A percentile compares a stretch with the other conserved stretches of the same genome.
Evolutionary conservation across 2,329 filamentous ascomycete genomes (phyloP).

Genomic region (Cladorrhinum sp.): DNA sequence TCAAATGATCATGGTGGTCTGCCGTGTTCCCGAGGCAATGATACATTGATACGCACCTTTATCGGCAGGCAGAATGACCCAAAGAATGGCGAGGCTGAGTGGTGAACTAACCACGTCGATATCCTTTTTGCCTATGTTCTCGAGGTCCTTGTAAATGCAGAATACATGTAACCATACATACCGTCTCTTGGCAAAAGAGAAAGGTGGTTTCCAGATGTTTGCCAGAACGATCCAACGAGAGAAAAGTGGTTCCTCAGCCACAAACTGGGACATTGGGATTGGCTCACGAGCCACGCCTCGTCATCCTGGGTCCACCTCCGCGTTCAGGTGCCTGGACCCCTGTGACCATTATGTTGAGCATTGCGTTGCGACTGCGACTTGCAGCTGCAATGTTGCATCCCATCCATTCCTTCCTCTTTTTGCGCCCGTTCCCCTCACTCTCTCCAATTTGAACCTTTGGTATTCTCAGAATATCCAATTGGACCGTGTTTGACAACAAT

Average conservation of each 20-base stretch:
- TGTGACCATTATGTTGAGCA: neutral
- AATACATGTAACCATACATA: neutral
- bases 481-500: neutral
- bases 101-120: neutral
- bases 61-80: neutral
- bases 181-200: neutral
- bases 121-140: conserved; percentile 15
- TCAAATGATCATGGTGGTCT: too few species aligned
- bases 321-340: conserved; percentile 3
- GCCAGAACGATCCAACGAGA: neutral
- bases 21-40: neutral
- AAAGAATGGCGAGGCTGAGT: conserved; percentile 10
- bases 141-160: neutral
- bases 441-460: neutral
- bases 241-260: conserved; percentile 11
- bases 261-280: conserved; percentile 11
- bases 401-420: neutral
- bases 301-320: conserved; percentile 17
- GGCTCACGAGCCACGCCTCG: conserved; percentile 20
- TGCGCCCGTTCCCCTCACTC: neutral
- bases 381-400: neutral
- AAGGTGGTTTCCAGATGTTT: neutral
- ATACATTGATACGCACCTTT: neutral
- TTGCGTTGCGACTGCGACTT: neutral
- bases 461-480: neutral